Conservation (phyloP, 805 yeast species). For the Yarrowia sp. region DNA sequence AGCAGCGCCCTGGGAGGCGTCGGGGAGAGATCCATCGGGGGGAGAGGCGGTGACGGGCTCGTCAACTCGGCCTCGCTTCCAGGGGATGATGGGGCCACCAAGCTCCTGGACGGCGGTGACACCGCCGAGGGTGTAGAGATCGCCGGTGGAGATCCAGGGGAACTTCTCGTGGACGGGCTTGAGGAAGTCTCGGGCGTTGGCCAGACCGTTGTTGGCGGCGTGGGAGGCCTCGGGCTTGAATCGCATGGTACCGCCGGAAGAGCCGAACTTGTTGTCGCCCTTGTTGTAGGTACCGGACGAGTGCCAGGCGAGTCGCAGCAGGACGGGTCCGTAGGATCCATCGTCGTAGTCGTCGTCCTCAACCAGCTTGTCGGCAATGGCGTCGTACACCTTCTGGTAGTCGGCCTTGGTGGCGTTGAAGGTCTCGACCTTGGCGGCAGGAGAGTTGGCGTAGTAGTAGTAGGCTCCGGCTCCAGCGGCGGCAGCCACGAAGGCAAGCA, state of each 20-base stretch:
- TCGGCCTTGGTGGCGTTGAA: conserved; percentile 45
- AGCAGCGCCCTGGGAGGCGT: conserved; percentile 60
- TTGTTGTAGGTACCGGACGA: conserved; percentile 73
- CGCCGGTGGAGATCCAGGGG: conserved; percentile 76
- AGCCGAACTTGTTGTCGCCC: conserved; percentile 45
- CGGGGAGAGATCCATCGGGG: conserved; percentile 70
- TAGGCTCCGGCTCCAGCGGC: conserved; percentile 37
- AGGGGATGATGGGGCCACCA: conserved; percentile 72
- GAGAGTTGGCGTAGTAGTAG: conserved; percentile 37
- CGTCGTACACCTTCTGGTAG: conserved; percentile 75
- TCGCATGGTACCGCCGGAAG: conserved; percentile 68
- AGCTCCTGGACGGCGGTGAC: conserved; percentile 73
- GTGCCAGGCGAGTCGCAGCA: conserved; percentile 79
- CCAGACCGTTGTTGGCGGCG: conserved; percentile 63
- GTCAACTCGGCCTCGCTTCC: conserved; percentile 79
- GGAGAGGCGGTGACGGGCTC: conserved; percentile 51
- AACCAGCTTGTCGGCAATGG: conserved; percentile 61
- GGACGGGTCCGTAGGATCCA: conserved; percentile 68
- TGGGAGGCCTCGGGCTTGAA: conserved; percentile 51
- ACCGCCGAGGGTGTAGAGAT: conserved; percentile 76
- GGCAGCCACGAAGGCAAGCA: conserved; percentile 29
- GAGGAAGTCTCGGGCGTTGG: conserved; percentile 54
- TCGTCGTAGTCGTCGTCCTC: conserved; percentile 52
- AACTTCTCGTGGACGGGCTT: conserved; percentile 55
- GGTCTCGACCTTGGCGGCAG: conserved; percentile 36